phyloP scores from a whole-genome alignment of 371 early-diverging fungal species.

The Basidiobolus heterosporus region DNA sequence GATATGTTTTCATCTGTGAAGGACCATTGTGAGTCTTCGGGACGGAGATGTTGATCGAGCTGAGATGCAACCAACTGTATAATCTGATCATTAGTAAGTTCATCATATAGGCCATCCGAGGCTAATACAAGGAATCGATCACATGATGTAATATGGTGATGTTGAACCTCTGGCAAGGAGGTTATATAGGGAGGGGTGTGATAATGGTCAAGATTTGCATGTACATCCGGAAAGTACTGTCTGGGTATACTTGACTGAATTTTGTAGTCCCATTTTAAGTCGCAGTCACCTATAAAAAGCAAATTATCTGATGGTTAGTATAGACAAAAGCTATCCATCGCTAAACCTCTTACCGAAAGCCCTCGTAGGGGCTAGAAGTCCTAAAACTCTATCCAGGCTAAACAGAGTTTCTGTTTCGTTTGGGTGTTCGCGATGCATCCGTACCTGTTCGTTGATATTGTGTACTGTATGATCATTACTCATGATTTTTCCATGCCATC shows the following conservation, averaged over 20 bases:
- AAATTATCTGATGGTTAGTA: no score
- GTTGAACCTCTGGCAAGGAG: conserved; percentile 66
- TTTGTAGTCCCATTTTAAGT: conserved; percentile 60
- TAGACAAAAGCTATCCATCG: no score
- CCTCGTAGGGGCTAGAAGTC: conserved; percentile 9
- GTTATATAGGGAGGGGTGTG: conserved; percentile 85
- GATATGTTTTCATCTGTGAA: conserved; percentile 57
- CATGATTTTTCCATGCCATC: conserved; percentile 39
- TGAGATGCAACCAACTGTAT: conserved; percentile 37
- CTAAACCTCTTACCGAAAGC: no score
- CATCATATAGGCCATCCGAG: conserved; percentile 89
- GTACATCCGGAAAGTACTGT: conserved; percentile 35
- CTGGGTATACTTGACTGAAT: conserved; percentile 43
- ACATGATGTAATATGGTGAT: conserved; percentile 34
- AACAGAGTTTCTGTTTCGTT: conserved; percentile 49
- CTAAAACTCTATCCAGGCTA: conserved; percentile 46
- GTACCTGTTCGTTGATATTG: conserved; percentile 37
- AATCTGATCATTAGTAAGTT: conserved; percentile 52
- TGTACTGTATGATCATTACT: conserved; percentile 53
- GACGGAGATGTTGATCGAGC: conserved; percentile 12
- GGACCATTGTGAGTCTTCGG: conserved; percentile 8
- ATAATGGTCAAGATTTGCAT: conserved; percentile 42
- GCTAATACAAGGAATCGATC: conserved; percentile 79
- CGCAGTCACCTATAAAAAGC: conserved; percentile 47
- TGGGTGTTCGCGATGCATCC: conserved; percentile 59